These are phyloP conservation scores for Teratosphaeria pseudoeucalypti DNA, from an alignment of 2,329 filamentous ascomycete species.

Conservation along the genomic window DNA sequence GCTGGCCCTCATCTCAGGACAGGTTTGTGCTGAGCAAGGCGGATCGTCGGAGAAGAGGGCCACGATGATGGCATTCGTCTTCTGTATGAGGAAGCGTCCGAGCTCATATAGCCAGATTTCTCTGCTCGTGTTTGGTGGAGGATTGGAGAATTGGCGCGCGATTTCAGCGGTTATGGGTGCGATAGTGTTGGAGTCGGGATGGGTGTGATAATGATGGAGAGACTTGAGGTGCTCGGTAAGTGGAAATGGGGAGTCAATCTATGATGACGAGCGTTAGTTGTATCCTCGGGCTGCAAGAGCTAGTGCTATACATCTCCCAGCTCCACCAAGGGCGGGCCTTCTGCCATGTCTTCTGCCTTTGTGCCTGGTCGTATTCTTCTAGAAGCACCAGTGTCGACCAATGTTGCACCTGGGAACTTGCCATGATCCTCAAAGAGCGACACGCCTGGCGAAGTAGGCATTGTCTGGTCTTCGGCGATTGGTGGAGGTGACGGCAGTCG, in stretches of 20 bases:
- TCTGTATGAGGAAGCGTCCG: conserved; percentile 87
- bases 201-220: conserved; percentile 72
- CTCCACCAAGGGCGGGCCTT: conserved; percentile 79
- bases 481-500: conserved; percentile 91
- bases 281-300: background rate
- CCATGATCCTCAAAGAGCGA: conserved; percentile 50
- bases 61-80: conserved; percentile 85
- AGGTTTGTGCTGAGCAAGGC: conserved; percentile 78
- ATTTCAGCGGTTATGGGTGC: conserved; percentile 65
- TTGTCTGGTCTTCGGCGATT: conserved; percentile 86
- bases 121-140: conserved; percentile 71
- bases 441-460: conserved; percentile 62
- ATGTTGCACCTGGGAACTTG: conserved; percentile 45
- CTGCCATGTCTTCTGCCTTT: conserved; percentile 82
- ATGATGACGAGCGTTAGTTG: conserved; percentile 4
- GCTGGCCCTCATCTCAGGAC: conserved; percentile 94
- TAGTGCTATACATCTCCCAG: conserved; percentile 59
- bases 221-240: conserved; percentile 94
- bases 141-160: conserved; percentile 64
- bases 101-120: conserved; percentile 97
- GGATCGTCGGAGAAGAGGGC: conserved; percentile 86
- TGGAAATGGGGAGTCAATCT: conserved; percentile 96
- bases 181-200: conserved; percentile 60
- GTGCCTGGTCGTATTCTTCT: conserved; percentile 87
- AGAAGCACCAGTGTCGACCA: conserved; percentile 62